Base-by-base conservation (phyloP, 164 flowering plant species). In the Amborella trichopoda region DNA sequence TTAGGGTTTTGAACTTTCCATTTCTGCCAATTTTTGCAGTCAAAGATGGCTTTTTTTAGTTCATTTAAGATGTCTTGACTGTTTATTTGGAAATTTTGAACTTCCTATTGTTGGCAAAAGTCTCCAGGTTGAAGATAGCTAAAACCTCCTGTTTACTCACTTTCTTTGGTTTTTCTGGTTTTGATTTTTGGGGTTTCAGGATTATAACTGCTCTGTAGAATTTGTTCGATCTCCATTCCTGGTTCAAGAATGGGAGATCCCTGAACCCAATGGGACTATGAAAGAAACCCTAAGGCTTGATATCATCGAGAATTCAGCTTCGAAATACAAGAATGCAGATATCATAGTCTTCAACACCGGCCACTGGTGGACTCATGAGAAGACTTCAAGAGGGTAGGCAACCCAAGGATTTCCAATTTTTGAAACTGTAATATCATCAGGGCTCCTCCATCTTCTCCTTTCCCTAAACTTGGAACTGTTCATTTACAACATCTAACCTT, bases 311-410 rank as follows among this genome's bases (percentile, higher is more conserved):
- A 53, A 33, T 18, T 67, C 78, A 0, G 69, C 91, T 5, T 67
- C 69, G 38, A 60, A 70, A 18, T 93, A 80, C 53, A 88, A 81
- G 53, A 61, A 38, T 37, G 99, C 95, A 0, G 96, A 93, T 60
- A 49, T 84, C 33, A 41, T 93, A 16, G 62, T 93, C 48, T 93
- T 88, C 68, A 93, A 93, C 64, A 93, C 96, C 2, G 99, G 99
- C 2, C 99, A 88, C 40, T 93, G 99, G 99, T 93, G 99, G 99
- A 88, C 96, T 70, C 99, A 93, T 67, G 94, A 85, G 13, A 93
- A 93, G 67, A 88, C 96, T 44, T 73, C 94, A 2, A 61, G 50
- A 61, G 99, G 96, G 99, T 93, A 75, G 46, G 34, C 32, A 22
- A 42, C 17, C 1, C n/a, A 8, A 2, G 23, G 20, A 46, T 12